These are phyloP conservation scores for Didymosphaeria variabile DNA, from an alignment of 2,329 filamentous ascomycete species.

Conservation along the genomic window DNA sequence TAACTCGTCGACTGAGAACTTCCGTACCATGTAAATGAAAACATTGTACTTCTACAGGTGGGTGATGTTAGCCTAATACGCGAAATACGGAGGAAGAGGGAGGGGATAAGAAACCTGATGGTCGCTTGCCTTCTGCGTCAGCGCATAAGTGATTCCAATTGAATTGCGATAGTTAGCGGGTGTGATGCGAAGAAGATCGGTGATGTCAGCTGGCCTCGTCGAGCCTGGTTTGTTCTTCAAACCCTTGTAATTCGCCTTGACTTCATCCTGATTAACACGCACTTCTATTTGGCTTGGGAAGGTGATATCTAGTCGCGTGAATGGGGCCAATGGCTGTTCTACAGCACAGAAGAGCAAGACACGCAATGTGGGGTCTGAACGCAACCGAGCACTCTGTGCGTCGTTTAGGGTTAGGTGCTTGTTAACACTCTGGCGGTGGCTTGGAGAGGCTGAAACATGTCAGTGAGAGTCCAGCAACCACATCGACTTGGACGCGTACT, in stretches of 20 bases:
- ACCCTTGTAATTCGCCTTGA: conserved; percentile 92
- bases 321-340: conserved; percentile 56
- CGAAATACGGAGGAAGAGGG: background rate
- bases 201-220: conserved; percentile 92
- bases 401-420: conserved; percentile 68
- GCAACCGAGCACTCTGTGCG: conserved; percentile 64
- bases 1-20: conserved; percentile 75
- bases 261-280: conserved; percentile 85
- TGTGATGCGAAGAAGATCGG: conserved; percentile 74
- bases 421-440: conserved; percentile 65
- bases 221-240: conserved; percentile 96
- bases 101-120: conserved; percentile 37
- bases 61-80: conserved; percentile 27
- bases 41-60: conserved; percentile 59
- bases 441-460: conserved; percentile 61
- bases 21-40: conserved; percentile 77
- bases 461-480: background rate
- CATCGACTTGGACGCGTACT: conserved; percentile 61
- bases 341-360: conserved; percentile 86
- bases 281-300: conserved; percentile 95
- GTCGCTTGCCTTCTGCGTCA: conserved; percentile 80
- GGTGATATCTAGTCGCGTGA: conserved; percentile 69
- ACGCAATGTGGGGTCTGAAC: conserved; percentile 68
- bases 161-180: conserved; percentile 75
- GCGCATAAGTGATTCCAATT: conserved; percentile 87